Percentiles rank a stretch among this genome's conserved stretches.
phyloP scores from a whole-genome alignment of 164 flowering plant genomes.

The Nelumbo lutea region DNA sequence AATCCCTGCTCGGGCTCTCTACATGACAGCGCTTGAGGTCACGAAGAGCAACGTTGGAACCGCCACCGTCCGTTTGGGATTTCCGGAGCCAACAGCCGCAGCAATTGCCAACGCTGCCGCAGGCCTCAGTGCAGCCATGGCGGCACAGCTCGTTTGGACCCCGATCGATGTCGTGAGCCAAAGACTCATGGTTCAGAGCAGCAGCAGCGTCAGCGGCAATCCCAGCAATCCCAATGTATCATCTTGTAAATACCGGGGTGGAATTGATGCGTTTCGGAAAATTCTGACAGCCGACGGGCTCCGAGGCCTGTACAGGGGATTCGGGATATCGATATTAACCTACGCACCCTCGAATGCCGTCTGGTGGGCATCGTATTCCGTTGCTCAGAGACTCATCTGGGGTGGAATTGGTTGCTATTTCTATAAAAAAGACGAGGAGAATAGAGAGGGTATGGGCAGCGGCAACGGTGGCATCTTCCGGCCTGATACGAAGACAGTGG shows the following conservation, averaged over 20 bases:
- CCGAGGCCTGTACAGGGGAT: slow-evolving; percentile 73
- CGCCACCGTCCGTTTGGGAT: slow-evolving; percentile 45
- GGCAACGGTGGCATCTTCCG: slow-evolving; percentile 6
- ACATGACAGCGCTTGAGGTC: slow-evolving; percentile 75
- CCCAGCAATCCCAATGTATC: not conserved
- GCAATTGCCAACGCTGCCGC: slow-evolving; percentile 80
- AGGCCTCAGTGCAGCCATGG: slow-evolving; percentile 72
- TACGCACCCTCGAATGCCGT: slow-evolving; percentile 91
- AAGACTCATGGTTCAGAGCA: slow-evolving; percentile 75
- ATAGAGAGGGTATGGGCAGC: not conserved
- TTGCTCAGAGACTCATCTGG: slow-evolving; percentile 58
- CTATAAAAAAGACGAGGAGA: slow-evolving; percentile 26
- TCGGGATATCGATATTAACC: slow-evolving; percentile 75
- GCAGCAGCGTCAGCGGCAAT: slow-evolving; percentile 19
- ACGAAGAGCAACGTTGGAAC: slow-evolving; percentile 68
- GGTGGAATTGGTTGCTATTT: slow-evolving; percentile 37
- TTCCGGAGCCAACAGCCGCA: slow-evolving; percentile 52
- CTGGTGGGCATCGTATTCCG: slow-evolving; percentile 91
- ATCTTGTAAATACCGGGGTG: slow-evolving; percentile 42
- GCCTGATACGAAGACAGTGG: slow-evolving; percentile 35
- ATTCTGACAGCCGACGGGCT: slow-evolving; percentile 49
- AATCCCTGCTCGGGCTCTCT: slow-evolving; percentile 79
- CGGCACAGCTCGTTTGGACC: slow-evolving; percentile 87
- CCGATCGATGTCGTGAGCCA: slow-evolving; percentile 87
- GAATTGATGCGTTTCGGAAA: slow-evolving; percentile 67